These are phyloP conservation scores for Cucurbita pepo DNA, from an alignment of 306 rosid genomes.

Conservation along the genomic window DNA sequence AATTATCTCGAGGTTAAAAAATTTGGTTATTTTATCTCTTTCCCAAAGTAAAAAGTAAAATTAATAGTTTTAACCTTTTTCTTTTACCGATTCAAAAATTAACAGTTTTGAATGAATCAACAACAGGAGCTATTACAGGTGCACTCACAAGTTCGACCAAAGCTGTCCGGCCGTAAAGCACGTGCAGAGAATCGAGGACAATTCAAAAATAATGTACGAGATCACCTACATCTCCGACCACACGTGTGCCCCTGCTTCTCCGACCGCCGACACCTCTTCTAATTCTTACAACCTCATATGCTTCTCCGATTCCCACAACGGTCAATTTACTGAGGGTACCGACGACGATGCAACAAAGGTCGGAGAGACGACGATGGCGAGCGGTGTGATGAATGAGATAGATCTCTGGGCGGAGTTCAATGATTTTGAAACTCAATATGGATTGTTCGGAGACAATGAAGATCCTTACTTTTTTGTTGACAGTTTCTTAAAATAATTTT, in stretches of 20 bases:
- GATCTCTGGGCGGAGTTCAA: not conserved
- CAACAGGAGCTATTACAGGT: conserved; percentile 66
- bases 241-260: conserved; percentile 27
- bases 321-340: not conserved
- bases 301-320: not conserved
- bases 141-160: conserved; percentile 52
- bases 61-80: too few species aligned
- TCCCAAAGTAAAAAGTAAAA: too few species aligned
- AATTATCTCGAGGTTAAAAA: too few species aligned
- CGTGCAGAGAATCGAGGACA: conserved; percentile 34
- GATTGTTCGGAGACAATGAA: not conserved
- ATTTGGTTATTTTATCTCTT: too few species aligned
- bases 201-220: conserved; percentile 21
- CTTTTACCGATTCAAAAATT: not conserved
- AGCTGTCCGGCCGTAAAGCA: conserved; percentile 54
- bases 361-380: not conserved
- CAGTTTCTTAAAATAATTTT: not conserved
- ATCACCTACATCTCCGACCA: conserved; percentile 60
- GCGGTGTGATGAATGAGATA: not conserved
- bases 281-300: not conserved
- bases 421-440: not conserved
- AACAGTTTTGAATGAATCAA: not conserved
- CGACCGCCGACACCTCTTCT: not conserved
- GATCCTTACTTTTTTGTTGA: not conserved
- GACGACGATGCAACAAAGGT: not conserved